Conservation (phyloP, 306 rosid species). For the Pterocarpus macrocarpus region DNA sequence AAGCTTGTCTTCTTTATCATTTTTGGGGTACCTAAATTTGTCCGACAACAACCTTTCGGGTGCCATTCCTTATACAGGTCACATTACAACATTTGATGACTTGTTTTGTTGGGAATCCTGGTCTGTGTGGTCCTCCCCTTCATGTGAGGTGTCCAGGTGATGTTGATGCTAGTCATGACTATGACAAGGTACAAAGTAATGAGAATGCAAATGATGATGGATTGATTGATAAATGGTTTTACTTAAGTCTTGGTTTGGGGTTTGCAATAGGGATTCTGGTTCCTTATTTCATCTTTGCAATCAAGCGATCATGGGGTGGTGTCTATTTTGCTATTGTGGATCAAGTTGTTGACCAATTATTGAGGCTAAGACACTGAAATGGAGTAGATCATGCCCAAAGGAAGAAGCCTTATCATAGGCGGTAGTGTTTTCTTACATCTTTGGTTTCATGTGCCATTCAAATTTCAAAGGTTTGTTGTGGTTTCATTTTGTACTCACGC, state of each 20-base stretch:
- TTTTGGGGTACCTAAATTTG: constrained; percentile 52
- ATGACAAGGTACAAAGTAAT: background rate
- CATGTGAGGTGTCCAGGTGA: constrained; percentile 40
- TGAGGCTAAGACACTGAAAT: background rate
- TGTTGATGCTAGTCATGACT: constrained; percentile 4
- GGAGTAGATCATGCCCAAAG: constrained; percentile 1
- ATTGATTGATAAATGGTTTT: constrained; percentile 58
- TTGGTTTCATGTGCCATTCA: background rate
- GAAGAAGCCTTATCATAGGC: background rate
- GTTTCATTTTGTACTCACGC: background rate
- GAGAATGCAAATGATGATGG: constrained; percentile 1
- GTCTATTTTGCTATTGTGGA: constrained; percentile 52
- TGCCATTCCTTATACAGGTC: constrained; percentile 51
- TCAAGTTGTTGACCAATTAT: constrained; percentile 32
- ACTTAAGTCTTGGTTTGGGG: constrained; percentile 63
- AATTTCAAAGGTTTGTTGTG: background rate
- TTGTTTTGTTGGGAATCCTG: constrained; percentile 53
- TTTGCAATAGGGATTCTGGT: constrained; percentile 52
- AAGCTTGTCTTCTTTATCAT: constrained; percentile 50
- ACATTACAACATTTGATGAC: constrained; percentile 52
- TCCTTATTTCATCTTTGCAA: constrained; percentile 52
- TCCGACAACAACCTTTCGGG: constrained; percentile 53
- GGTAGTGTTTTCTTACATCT: background rate
- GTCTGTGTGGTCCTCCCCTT: constrained; percentile 58
- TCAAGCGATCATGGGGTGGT: constrained; percentile 52